Percentiles rank a stretch among this genome's conserved stretches.
Conservation (phyloP, 768 basidiomycete species). For the Suillus variegatus region DNA sequence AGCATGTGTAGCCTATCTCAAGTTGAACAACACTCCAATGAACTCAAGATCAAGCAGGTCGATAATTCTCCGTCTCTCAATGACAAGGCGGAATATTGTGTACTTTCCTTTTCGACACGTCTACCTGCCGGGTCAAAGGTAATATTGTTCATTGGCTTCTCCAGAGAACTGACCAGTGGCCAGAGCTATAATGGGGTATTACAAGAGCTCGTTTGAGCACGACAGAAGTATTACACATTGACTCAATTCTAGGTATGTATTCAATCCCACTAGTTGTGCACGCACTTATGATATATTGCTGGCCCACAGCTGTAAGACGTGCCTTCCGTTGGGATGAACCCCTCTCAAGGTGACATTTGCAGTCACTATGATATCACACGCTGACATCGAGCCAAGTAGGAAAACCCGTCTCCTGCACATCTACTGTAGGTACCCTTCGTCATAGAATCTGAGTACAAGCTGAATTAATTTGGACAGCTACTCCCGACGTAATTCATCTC, state of each 20-base stretch:
- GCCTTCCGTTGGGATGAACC: conserved; percentile 96
- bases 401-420: conserved; percentile 82
- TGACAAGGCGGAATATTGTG: conserved; percentile 61
- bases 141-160: conserved; percentile 68
- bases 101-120: conserved; percentile 54
- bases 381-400: conserved; percentile 61
- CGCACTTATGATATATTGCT: conserved; percentile 3
- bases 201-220: conserved; percentile 64
- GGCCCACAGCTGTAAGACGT: conserved; percentile 84
- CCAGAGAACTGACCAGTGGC: conserved; percentile 50
- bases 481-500: too few relatives aligned
- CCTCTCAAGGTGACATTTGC: conserved; percentile 79
- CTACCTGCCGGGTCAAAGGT: conserved; percentile 71
- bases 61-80: conserved; percentile 55
- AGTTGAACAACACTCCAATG: conserved; percentile 60
- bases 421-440: conserved; percentile 38
- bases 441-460: too few relatives aligned
- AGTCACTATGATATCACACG: conserved; percentile 78
- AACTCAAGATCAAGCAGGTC: conserved; percentile 47
- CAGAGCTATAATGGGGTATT: conserved; percentile 81
- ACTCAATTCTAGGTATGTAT: conserved; percentile 82
- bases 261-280: background rate
- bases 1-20: conserved; percentile 41
- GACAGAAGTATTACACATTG: conserved; percentile 68
- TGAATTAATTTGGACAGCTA: too few relatives aligned